Percentiles rank a stretch among this genome's conserved stretches.
phyloP scores from a whole-genome alignment of 1,284 basidiomycete genomes.

The Papiliotrema flavescens region DNA sequence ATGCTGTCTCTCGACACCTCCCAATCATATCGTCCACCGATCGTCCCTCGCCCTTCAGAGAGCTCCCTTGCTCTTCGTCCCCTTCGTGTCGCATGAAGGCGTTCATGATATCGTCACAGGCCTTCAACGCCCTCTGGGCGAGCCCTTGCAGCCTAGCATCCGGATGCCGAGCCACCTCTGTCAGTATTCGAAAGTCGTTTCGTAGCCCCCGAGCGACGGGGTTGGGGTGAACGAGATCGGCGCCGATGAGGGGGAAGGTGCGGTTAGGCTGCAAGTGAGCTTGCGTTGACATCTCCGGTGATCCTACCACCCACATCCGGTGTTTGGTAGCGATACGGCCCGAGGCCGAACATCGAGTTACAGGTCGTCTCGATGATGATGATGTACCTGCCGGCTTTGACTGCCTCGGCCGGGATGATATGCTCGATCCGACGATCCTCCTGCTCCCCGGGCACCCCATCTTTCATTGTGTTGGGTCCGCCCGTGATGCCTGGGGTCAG shows the following conservation, averaged over 20 bases:
- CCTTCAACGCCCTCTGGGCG: conserved; percentile 73
- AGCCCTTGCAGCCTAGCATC: conserved; percentile 50
- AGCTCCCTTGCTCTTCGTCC: conserved; percentile 49
- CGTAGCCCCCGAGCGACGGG: conserved; percentile 73
- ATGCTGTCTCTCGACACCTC: conserved; percentile 65
- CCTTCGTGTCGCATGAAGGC: conserved; percentile 58
- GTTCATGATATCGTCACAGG: conserved; percentile 86
- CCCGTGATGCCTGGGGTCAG: conserved; percentile 11
- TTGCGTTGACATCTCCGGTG: not conserved
- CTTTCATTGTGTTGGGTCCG: conserved; percentile 36
- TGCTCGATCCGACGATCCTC: conserved; percentile 84
- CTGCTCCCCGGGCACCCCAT: conserved; percentile 79
- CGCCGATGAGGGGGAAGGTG: conserved; percentile 64
- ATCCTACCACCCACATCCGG: conserved; percentile 7
- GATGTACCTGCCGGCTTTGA: conserved; percentile 61
- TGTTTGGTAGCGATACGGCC: conserved; percentile 9
- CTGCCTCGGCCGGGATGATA: conserved; percentile 66
- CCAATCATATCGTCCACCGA: conserved; percentile 8
- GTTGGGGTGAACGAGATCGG: conserved; percentile 85
- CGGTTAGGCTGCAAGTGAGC: conserved; percentile 54
- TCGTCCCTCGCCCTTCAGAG: conserved; percentile 44
- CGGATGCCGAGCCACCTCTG: conserved; percentile 62
- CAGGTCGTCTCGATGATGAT: conserved; percentile 79
- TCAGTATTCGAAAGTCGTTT: conserved; percentile 75
- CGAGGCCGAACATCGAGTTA: conserved; percentile 77